Evolutionary conservation across 257 asterid genomes (phyloP), one percentile per base, ranked within the genome.

Genomic region (Lycium barbarum): DNA sequence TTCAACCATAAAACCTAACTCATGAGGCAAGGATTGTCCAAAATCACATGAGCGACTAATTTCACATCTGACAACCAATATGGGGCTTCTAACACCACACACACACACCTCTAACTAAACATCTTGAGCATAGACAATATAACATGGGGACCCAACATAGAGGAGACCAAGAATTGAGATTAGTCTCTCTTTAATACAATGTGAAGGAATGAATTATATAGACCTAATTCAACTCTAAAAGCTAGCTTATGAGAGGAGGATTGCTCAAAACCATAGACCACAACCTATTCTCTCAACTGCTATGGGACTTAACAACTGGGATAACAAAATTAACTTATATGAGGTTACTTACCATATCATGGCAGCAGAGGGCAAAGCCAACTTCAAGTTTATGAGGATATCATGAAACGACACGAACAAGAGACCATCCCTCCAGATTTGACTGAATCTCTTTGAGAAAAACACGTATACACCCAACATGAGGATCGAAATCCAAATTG

Each of bases 301-400:
- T 12, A 26, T 9, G 54, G 12, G 9, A 49, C 12, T 49, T 2
- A 33, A 6, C 45, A 33, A 66, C 45, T 13, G 36, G 12, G 20
- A 15, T 14, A 38, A 6, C 78, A 36, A 13, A 47, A 40, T 38
- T 10, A 51, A 17, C 35, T 53, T 68, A 57, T 47, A 47, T 45
- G 61, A 73, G 53, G 53, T 38, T 53, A 85, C 95, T 91, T 36
- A 92, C 98, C 95, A 93, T n/a, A 93, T 90, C 94, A 93, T 93
- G 67, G 91, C 95, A 45, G 97, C 98, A 65, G 97, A 93, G 40
- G 95, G 97, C 83, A 93, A 38, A 12, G 95, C 97, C 14, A 93
- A 49, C 92, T 90, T 93, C 84, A 92, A 83, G 85, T 83, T 87
- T 18, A 72, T 1, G 11, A 79, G 43, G 2, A 92, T 3, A 53